These are phyloP conservation scores for Cercospora sp. DNA, from an alignment of 2,329 filamentous ascomycete species.

Conservation along the genomic window DNA sequence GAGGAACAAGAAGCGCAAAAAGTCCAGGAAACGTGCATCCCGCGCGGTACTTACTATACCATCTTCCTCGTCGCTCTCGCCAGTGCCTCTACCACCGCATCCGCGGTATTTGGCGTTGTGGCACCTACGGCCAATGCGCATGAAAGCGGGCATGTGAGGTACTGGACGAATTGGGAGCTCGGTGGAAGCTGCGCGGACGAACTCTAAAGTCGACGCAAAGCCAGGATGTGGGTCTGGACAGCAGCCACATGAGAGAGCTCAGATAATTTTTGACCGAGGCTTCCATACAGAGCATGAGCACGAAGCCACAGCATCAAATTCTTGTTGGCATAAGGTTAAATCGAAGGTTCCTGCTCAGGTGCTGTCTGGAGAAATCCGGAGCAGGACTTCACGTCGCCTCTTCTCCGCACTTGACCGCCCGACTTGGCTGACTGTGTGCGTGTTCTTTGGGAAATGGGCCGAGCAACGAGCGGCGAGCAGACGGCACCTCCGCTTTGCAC, in stretches of 20 bases:
- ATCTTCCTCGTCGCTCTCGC: not conserved
- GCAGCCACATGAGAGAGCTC: conserved; percentile 10
- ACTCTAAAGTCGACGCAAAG: conserved; percentile 2
- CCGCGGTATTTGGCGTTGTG: conserved; percentile 13
- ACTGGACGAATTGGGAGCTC: conserved; percentile 8
- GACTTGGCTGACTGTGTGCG: not conserved
- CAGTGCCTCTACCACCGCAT: conserved; percentile 1
- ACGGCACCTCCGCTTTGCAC: conserved; percentile 6
- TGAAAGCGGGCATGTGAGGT: conserved; percentile 13
- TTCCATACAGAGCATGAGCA: conserved; percentile 1
- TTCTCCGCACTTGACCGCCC: conserved; percentile 7
- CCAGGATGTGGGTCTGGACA: conserved; percentile 9
- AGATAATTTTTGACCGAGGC: conserved; percentile 8
- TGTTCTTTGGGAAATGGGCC: conserved; percentile 1
- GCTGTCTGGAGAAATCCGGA: conserved; percentile 1
- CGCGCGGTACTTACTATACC: conserved; percentile 3
- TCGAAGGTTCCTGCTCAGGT: not conserved
- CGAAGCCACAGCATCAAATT: conserved; percentile 3
- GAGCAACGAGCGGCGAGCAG: conserved; percentile 5
- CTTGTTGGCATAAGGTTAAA: conserved; percentile 5
- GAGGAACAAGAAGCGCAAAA: conserved; percentile 2
- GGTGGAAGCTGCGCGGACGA: conserved; percentile 6
- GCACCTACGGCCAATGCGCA: not conserved
- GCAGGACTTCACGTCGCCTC: not conserved
- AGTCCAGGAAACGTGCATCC: not conserved